Evolutionary conservation across 495 filamentous ascomycete species (phyloP), one percentile per base, ranked within the genome.

Genomic region (Aspergillus carlsbadensis): DNA sequence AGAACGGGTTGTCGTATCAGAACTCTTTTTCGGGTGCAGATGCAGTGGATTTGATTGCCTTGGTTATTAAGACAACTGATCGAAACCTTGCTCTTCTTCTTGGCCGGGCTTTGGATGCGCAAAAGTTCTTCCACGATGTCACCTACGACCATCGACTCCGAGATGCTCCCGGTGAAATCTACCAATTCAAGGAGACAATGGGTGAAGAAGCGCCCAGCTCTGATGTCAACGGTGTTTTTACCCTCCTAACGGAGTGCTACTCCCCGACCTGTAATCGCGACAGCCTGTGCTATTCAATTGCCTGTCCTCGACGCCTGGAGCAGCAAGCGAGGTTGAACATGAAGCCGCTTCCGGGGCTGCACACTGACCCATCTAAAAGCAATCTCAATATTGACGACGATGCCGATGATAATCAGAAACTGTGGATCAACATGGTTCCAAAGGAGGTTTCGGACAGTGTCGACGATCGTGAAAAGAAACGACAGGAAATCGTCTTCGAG

Each of bases 61-160:
- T 89, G 64, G 98, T 98, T 62, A 97, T 98, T 67, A 88, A 93
- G 70, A 99, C 95, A 0, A 96, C 87, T 10, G 95, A 99, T 71
- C 85, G 95, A 47, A 99, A 97, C 65, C 76, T 99, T 59, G 94
- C 95, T 37, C 76, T 99, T 52, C 84, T 99, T 10, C 72, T 99
- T n/a, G 95, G 95, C 42, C 82, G 95, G 60, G 90, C 92, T 53
- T 76, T 99, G 41, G 95, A 99, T 75, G 95, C 95, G 39, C 95
- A 99, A 71, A 99, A 98, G 70, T 97, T 98, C 71, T 99, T 99
- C 69, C 95, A 98, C 70, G 95, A 99, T 82, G 95, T 98, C 37
- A 96, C 92, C 4, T 99, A 99, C 70, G 92, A 96, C 58, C 95
- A 99, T 68, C 84, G 95, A 44, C 76, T 99, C 52, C 86, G 95